Evolutionary conservation across 2,329 filamentous ascomycete species (phyloP).

Genomic region (Cephalotrichum gorgonifer): DNA sequence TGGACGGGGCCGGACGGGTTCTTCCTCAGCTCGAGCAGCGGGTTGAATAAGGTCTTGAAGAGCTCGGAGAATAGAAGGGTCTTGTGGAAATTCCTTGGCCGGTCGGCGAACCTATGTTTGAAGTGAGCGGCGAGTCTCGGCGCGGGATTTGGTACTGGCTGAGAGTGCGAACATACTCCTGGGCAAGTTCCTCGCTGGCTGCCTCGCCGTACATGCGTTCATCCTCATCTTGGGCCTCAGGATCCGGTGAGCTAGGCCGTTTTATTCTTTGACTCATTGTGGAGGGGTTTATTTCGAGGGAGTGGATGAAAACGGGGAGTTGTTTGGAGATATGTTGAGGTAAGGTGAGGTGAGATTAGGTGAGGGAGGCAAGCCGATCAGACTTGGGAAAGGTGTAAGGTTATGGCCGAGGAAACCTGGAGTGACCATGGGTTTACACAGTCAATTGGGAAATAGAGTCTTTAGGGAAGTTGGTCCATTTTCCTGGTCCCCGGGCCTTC

Average conservation of each 20-base stretch:
- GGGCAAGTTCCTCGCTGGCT: background rate
- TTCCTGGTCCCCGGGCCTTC: too few species aligned
- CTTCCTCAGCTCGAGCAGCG: slow-evolving; percentile 67
- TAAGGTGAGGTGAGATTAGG: background rate
- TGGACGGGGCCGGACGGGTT: slow-evolving; percentile 48
- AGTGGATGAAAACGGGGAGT: background rate
- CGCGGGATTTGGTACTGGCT: background rate
- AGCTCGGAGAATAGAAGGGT: slow-evolving; percentile 78
- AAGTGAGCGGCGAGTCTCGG: background rate
- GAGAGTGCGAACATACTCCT: background rate
- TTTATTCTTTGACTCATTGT: slow-evolving; percentile 20
- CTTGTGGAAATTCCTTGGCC: slow-evolving; percentile 68
- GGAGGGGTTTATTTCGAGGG: background rate
- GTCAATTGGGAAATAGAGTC: too few species aligned
- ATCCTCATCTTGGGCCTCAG: slow-evolving; percentile 38
- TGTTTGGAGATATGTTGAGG: background rate
- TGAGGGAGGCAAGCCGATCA: too few species aligned
- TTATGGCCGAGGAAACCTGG: too few species aligned
- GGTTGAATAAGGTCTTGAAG: slow-evolving; percentile 71
- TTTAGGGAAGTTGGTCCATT: too few species aligned
- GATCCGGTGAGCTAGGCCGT: slow-evolving; percentile 15
- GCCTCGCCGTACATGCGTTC: slow-evolving; percentile 35
- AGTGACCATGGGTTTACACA: too few species aligned
- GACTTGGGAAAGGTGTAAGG: too few species aligned
- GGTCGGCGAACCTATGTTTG: slow-evolving; percentile 62